These are phyloP conservation scores for Chaetomidium leptoderma DNA, from an alignment of 495 filamentous ascomycete species.

Conservation along the genomic window DNA sequence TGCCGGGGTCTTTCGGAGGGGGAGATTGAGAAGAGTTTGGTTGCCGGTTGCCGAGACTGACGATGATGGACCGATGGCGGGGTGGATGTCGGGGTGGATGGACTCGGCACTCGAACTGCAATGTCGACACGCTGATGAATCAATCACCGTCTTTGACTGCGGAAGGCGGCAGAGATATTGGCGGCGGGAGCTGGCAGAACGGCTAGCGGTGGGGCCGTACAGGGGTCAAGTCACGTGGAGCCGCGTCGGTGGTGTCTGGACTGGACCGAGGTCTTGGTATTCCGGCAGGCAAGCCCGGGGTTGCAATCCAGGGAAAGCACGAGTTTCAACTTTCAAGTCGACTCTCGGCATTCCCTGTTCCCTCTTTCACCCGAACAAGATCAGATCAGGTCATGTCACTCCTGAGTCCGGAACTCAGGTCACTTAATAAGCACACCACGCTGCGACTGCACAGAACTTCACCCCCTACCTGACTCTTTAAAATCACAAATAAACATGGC, in stretches of 20 bases:
- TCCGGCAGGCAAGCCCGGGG: slow-evolving; percentile 11
- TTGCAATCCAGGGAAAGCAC: too few species aligned
- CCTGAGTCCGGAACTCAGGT: too few species aligned
- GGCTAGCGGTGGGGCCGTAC: slow-evolving; percentile 4
- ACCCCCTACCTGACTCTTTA: background rate
- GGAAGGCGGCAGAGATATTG: slow-evolving; percentile 31
- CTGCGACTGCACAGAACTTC: background rate
- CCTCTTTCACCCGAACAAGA: too few species aligned
- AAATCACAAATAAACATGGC: background rate
- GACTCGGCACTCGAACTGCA: background rate
- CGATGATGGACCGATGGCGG: too few species aligned
- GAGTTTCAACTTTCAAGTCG: too few species aligned
- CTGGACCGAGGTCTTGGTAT: background rate
- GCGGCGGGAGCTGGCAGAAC: slow-evolving; percentile 33
- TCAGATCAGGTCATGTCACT: too few species aligned
- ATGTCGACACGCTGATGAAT: background rate
- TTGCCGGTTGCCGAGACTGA: too few species aligned
- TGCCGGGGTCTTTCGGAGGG: background rate
- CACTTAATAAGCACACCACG: background rate
- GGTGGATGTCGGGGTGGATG: background rate
- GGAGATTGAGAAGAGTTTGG: background rate
- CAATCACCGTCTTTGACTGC: too few species aligned
- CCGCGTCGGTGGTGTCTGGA: background rate
- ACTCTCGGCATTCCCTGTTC: too few species aligned
- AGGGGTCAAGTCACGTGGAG: background rate